Conservation (phyloP, 1,284 basidiomycete species). For the Tilletia setariae region DNA sequence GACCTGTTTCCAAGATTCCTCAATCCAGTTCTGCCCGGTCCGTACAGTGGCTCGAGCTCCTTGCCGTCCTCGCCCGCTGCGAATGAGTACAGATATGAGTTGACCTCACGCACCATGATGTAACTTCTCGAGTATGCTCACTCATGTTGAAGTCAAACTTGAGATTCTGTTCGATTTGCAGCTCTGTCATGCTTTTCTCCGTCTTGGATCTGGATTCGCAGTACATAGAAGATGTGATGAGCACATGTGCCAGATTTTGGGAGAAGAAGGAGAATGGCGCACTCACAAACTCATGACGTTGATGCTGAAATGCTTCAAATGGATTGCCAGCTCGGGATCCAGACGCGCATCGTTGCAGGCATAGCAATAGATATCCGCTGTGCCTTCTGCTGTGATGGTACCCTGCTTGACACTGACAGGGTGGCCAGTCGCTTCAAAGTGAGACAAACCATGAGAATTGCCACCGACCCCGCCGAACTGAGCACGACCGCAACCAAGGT, state of each 20-base stretch:
- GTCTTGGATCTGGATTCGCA: conserved; percentile 67
- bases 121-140: not conserved
- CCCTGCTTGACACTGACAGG: conserved; percentile 88
- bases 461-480: conserved; percentile 83
- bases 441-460: conserved; percentile 82
- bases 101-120: not conserved
- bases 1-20: conserved; percentile 90
- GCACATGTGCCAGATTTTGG: not conserved
- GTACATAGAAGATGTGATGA: not conserved
- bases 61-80: conserved; percentile 75
- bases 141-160: conserved; percentile 90
- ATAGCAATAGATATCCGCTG: conserved; percentile 92
- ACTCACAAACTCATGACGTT: conserved; percentile 11
- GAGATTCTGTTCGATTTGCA: conserved; percentile 96
- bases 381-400: conserved; percentile 92
- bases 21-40: conserved; percentile 82
- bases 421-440: conserved; percentile 75
- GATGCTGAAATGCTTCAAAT: conserved; percentile 8
- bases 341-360: conserved; percentile 79
- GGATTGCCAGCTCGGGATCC: conserved; percentile 70
- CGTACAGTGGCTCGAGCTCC: conserved; percentile 81
- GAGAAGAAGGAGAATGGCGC: not conserved
- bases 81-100: not conserved
- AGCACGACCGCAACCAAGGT: conserved; percentile 83
- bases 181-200: conserved; percentile 93